phyloP scores from a whole-genome alignment of 768 basidiomycete genomes.

The Collybiopsis confluens region DNA sequence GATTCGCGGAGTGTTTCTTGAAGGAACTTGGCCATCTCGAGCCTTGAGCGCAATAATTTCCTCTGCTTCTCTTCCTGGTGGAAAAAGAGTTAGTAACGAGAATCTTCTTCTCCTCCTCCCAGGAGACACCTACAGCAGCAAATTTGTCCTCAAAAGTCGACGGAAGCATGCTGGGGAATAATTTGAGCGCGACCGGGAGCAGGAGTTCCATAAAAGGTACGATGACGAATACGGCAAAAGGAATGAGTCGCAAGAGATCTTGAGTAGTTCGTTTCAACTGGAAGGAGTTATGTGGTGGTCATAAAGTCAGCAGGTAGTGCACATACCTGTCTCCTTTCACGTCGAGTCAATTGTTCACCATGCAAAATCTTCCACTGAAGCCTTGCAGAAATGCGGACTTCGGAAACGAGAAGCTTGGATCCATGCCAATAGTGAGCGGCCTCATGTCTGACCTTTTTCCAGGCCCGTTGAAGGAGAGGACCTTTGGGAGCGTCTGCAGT shows the following conservation, averaged over 20 bases:
- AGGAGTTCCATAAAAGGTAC: slow-evolving; percentile 99
- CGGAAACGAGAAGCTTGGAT: slow-evolving; percentile 87
- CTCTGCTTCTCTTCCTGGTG: slow-evolving; percentile 92
- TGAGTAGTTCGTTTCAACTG: slow-evolving; percentile 91
- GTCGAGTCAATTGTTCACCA: slow-evolving; percentile 84
- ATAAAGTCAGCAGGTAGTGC: too few relatives aligned
- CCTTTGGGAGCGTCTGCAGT: slow-evolving; percentile 36
- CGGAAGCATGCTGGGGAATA: slow-evolving; percentile 99
- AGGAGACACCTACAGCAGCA: slow-evolving; percentile 60
- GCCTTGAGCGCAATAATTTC: slow-evolving; percentile 87
- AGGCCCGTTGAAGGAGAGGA: slow-evolving; percentile 58
- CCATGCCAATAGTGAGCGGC: slow-evolving; percentile 97
- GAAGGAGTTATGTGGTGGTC: background rate
- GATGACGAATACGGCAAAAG: slow-evolving; percentile 91
- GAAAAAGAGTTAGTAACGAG: background rate
- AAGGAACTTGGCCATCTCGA: slow-evolving; percentile 99
- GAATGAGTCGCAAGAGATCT: slow-evolving; percentile 88
- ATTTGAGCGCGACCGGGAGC: slow-evolving; percentile 90
- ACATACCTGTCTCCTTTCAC: slow-evolving; percentile 87
- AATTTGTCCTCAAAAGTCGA: slow-evolving; percentile 98
- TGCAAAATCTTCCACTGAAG: slow-evolving; percentile 91
- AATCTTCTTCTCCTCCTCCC: background rate
- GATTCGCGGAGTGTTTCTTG: slow-evolving; percentile 96
- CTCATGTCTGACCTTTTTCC: slow-evolving; percentile 96
- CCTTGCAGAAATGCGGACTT: slow-evolving; percentile 84